Base-by-base conservation (phyloP, 768 basidiomycete genomes). In the Lyophyllum decastes region DNA sequence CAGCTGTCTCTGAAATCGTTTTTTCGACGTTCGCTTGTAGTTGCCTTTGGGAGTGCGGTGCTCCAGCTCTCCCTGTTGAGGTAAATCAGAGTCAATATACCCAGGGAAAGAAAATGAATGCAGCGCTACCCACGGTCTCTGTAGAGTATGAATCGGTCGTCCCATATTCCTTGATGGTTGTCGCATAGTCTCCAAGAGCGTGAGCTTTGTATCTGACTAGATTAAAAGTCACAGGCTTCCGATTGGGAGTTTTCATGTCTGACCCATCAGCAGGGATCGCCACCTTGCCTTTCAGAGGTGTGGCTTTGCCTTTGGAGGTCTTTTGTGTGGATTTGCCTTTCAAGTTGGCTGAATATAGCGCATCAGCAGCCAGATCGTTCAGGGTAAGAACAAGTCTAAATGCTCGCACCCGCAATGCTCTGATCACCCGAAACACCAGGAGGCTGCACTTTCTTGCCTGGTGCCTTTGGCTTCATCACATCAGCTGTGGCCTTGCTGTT, bases 151-250 rank as follows among this genome's bases (percentile, higher is more conserved):
- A n/a, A n/a, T n/a, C n/a, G n/a, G n/a, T n/a, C n/a, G n/a, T n/a
- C n/a, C n/a, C n/a, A n/a, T n/a, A n/a, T n/a, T n/a, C n/a, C n/a
- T n/a, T n/a, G n/a, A n/a, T n/a, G 71, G 61, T 60, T 1, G 38
- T 19, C 0, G 58, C 49, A 43, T 72, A 70, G 56, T 75, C 66
- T 0, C 65, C 69, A 0, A 75, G 46, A 1, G 69, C 63, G 56
- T 74, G 74, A 3, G 66, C 58, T 49, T 75, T 75, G 60, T 68
- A 72, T 0, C 68, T 72, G n/a, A 43, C 30, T 1, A 67, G 27
- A 43, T 61, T 64, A 49, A 64, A 58, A 21, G 14, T n/a, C n/a
- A n/a, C n/a, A n/a, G n/a, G n/a, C n/a, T n/a, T n/a, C n/a, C n/a
- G n/a, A n/a, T n/a, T n/a, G 2, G 11, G 33, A 10, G 2, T 24